Percentiles rank a stretch among this genome's conserved stretches.
These are phyloP conservation scores for Grosmannia penicillata DNA, from an alignment of 2,329 filamentous ascomycete genomes.

Conservation along the genomic window DNA sequence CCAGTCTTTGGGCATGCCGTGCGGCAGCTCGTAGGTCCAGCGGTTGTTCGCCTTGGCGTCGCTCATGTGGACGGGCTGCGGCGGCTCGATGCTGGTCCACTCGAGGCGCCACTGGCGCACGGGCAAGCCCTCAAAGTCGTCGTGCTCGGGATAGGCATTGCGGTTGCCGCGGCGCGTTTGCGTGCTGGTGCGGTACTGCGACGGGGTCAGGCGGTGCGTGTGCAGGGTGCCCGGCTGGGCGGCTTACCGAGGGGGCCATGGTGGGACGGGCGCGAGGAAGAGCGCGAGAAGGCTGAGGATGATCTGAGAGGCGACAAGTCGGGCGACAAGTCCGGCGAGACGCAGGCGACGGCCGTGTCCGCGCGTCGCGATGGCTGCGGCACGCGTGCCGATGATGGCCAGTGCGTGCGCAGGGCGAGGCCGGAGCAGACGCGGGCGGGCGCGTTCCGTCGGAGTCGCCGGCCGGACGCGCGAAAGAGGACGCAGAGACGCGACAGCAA, in stretches of 20 bases:
- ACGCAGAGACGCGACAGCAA: no score
- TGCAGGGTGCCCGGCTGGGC: no score
- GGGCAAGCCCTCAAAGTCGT: slow-evolving; percentile 59
- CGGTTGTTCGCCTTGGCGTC: slow-evolving; percentile 41
- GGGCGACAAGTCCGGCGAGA: no score
- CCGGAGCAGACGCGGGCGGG: no score
- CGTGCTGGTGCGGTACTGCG: slow-evolving; percentile 10
- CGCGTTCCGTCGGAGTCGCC: no score
- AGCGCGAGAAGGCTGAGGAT: not conserved
- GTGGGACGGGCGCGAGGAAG: not conserved
- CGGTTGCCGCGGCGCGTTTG: slow-evolving; percentile 43
- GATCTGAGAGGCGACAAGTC: not conserved
- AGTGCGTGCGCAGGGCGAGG: no score
- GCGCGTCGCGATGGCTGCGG: no score
- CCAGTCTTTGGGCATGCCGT: slow-evolving; percentile 74
- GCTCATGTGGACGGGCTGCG: slow-evolving; percentile 45
- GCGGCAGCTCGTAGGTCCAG: slow-evolving; percentile 62
- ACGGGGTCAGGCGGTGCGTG: not conserved
- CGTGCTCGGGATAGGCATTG: slow-evolving; percentile 41
- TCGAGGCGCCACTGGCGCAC: slow-evolving; percentile 81
- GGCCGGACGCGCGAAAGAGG: no score
- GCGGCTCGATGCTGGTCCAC: slow-evolving; percentile 52
- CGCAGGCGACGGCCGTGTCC: no score
- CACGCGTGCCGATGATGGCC: no score
- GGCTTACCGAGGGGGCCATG: no score